A percentile compares a stretch with the other conserved stretches of the same genome.
phyloP scores from a whole-genome alignment of 148 eudicot genomes.

The Talinum fruticosum region DNA sequence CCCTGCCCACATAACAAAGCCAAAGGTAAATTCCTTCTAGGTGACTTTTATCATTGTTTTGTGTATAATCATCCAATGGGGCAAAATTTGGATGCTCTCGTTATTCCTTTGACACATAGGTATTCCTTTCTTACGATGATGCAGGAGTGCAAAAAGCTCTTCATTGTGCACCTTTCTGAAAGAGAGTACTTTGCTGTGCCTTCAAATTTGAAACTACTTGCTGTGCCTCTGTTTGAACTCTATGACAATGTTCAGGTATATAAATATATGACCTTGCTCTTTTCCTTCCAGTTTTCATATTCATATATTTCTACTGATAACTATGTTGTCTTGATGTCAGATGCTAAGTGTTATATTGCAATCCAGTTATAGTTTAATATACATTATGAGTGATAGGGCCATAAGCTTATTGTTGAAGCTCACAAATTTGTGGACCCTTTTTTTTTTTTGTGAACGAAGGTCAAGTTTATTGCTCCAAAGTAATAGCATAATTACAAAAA shows the following conservation, averaged over 20 bases:
- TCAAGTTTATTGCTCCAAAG: no score
- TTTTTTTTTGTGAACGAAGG: no score
- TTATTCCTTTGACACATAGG: not conserved
- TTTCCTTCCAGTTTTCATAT: not conserved
- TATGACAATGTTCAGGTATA: slow-evolving; percentile 67
- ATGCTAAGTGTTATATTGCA: not conserved
- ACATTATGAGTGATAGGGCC: not conserved
- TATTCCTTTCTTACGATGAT: slow-evolving; percentile 3
- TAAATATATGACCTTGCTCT: not conserved
- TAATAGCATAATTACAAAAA: no score
- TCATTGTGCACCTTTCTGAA: slow-evolving; percentile 64
- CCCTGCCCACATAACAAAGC: slow-evolving; percentile 77
- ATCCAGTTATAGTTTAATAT: not conserved
- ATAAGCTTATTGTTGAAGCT: not conserved
- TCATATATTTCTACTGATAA: not conserved
- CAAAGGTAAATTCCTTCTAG: slow-evolving; percentile 45
- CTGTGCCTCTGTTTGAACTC: slow-evolving; percentile 75
- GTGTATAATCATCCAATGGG: not conserved
- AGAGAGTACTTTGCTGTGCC: slow-evolving; percentile 73
- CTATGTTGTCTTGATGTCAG: not conserved
- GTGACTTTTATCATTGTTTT: not conserved
- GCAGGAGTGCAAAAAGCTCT: slow-evolving; percentile 81
- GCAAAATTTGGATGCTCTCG: not conserved
- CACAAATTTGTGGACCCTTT: no score
- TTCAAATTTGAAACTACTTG: slow-evolving; percentile 63